These are phyloP conservation scores for Chenopodium quinoa DNA, from an alignment of 148 eudicot genomes.

Conservation along the genomic window DNA sequence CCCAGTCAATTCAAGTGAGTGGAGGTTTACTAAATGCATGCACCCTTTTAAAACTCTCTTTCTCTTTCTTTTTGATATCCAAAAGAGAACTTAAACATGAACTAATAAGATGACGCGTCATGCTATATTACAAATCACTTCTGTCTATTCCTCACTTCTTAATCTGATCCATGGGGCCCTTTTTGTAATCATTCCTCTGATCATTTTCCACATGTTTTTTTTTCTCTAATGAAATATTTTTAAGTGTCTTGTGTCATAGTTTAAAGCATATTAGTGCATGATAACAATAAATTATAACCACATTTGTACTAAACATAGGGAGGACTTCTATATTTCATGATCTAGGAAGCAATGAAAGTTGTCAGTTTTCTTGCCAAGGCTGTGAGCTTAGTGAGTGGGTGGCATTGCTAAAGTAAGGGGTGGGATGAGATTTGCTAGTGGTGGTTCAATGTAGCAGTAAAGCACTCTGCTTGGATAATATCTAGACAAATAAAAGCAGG, in stretches of 20 bases:
- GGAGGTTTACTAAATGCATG: neutral
- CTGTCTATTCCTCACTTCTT: neutral
- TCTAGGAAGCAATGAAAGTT: neutral
- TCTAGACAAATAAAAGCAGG: neutral
- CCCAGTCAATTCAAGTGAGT: conserved; percentile 89
- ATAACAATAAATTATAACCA: too few relatives aligned
- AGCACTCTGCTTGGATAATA: neutral
- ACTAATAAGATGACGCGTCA: neutral
- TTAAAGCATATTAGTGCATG: neutral
- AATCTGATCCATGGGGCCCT: neutral
- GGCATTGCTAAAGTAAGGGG: neutral
- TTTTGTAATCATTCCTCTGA: neutral
- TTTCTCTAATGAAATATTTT: too few relatives aligned
- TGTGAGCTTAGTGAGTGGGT: neutral
- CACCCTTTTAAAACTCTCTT: neutral
- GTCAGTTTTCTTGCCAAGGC: neutral
- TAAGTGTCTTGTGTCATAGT: neutral
- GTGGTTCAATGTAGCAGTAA: neutral
- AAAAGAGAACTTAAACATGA: neutral
- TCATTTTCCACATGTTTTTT: neutral
- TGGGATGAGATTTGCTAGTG: neutral
- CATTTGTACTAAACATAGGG: neutral
- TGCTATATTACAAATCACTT: neutral
- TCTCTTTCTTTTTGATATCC: neutral
- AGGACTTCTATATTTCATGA: neutral